phyloP scores from a whole-genome alignment of 2,329 filamentous ascomycete species.

The Diaporthe amygdali region DNA sequence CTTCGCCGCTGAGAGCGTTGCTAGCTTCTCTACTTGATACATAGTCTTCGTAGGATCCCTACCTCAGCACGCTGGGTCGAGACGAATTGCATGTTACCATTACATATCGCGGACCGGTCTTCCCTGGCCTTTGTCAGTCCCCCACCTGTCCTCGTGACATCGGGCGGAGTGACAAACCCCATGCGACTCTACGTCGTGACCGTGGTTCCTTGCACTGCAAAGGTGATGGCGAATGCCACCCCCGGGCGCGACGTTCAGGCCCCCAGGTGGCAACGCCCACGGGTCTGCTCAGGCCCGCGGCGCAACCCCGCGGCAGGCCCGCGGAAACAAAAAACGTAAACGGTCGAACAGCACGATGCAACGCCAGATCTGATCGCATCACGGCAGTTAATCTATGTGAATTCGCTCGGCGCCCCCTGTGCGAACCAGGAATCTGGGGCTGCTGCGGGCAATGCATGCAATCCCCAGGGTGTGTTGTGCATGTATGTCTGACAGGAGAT shows the following conservation, averaged over 20 bases:
- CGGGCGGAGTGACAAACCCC: too few species aligned
- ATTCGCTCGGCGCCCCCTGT: neutral
- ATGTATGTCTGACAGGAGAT: too few species aligned
- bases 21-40: neutral
- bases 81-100: neutral
- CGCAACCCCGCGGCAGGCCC: conserved; percentile 1
- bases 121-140: neutral
- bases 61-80: neutral
- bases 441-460: too few species aligned
- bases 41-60: neutral
- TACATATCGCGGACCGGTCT: neutral
- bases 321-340: too few species aligned
- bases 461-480: neutral
- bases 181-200: too few species aligned
- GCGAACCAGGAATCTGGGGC: neutral
- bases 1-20: neutral
- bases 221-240: neutral
- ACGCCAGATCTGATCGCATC: conserved; percentile 5
- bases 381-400: neutral
- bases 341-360: too few species aligned
- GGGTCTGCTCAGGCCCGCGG: neutral
- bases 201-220: too few species aligned
- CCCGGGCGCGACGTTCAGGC: neutral
- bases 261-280: neutral
- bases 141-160: too few species aligned